Percentiles rank a stretch among this genome's conserved stretches.
phyloP scores from a whole-genome alignment of 306 rosid genomes.

The Dryas drummondii region DNA sequence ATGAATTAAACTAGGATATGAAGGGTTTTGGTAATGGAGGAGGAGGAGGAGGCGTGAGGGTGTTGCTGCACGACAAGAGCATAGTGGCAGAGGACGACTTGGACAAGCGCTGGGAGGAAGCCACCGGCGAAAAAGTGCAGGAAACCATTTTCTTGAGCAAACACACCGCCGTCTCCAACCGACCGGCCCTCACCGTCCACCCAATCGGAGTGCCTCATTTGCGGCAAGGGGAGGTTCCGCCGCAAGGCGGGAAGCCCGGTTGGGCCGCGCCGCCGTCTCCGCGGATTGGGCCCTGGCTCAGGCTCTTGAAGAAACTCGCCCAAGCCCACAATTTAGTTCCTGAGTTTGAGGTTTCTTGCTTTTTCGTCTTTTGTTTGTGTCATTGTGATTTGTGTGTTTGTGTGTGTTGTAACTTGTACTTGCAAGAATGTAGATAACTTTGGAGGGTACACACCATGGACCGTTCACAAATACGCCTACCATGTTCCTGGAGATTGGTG shows the following conservation, averaged over 20 bases:
- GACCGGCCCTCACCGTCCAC: conserved; percentile 90
- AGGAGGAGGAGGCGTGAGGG: conserved; percentile 41
- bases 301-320: conserved; percentile 67
- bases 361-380: background rate
- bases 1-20: conserved; percentile 40
- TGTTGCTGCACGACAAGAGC: conserved; percentile 54
- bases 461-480: conserved; percentile 77
- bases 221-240: conserved; percentile 80
- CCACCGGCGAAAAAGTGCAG: conserved; percentile 65
- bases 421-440: conserved; percentile 59
- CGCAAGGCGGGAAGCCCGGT: conserved; percentile 91
- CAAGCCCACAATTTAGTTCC: conserved; percentile 68
- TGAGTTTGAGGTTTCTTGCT: conserved; percentile 75
- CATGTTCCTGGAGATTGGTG: conserved; percentile 93
- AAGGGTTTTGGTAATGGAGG: conserved; percentile 50
- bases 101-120: conserved; percentile 73
- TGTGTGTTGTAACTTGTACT: background rate
- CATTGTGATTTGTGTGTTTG: conserved; percentile 7
- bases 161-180: conserved; percentile 85
- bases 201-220: conserved; percentile 95
- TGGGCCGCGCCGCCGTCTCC: conserved; percentile 89
- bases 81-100: conserved; percentile 68
- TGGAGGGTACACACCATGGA: conserved; percentile 98
- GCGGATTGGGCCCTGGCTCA: conserved; percentile 86
- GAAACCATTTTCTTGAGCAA: conserved; percentile 82